Conservation (phyloP, 192 early-diverging fungal species). For the Phycomyces blakesleeanus region DNA sequence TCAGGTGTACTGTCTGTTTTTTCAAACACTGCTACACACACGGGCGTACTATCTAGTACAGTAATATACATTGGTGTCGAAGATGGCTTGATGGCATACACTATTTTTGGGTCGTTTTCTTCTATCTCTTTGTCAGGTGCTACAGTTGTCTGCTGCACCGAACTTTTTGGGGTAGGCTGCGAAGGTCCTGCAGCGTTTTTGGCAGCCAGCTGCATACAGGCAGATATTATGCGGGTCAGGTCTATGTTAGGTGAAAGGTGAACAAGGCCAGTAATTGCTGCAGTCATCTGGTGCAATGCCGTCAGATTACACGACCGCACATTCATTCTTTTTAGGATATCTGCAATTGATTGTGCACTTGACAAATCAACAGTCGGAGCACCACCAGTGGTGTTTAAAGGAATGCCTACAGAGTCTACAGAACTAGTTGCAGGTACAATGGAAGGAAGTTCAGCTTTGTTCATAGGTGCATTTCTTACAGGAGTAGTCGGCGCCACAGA, state of each 20-base stretch:
- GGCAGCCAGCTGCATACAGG: conserved; percentile 5
- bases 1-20: conserved; percentile 32
- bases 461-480: too few relatives aligned
- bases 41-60: conserved; percentile 43
- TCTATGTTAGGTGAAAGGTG: conserved; percentile 19
- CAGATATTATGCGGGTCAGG: not conserved
- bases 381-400: not conserved
- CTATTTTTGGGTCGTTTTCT: conserved; percentile 5
- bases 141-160: not conserved
- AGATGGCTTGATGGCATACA: conserved; percentile 4
- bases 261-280: conserved; percentile 12
- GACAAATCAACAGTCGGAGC: not conserved
- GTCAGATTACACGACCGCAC: conserved; percentile 17
- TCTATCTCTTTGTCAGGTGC: not conserved
- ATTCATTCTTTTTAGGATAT: conserved; percentile 22
- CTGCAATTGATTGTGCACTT: not conserved
- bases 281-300: conserved; percentile 21
- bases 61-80: conserved; percentile 46
- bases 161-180: not conserved
- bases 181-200: not conserved
- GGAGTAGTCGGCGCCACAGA: too few relatives aligned
- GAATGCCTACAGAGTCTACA: too few relatives aligned
- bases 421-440: too few relatives aligned
- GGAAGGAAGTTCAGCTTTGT: too few relatives aligned
- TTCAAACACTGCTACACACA: conserved; percentile 41